Conservation (phyloP, 2,329 filamentous ascomycete species). For the Sordariomycetes sp. region DNA sequence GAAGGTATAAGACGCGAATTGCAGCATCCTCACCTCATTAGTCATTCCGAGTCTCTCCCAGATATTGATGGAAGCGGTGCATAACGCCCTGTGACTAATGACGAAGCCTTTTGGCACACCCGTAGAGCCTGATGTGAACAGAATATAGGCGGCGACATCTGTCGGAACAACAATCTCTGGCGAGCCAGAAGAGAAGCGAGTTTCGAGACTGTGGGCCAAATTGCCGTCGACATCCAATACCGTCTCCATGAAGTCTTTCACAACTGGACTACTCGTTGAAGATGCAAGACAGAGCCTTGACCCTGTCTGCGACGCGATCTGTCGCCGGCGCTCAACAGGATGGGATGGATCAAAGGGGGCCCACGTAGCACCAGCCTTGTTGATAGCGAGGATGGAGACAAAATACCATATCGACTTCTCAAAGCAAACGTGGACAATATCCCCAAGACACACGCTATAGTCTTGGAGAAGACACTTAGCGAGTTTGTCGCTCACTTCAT, state of each 20-base stretch:
- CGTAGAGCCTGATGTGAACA: conserved; percentile 11
- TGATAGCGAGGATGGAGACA: conserved; percentile 4
- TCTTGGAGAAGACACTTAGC: not conserved
- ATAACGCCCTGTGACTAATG: conserved; percentile 6
- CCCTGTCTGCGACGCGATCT: not conserved
- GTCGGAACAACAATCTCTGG: not conserved
- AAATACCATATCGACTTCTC: conserved; percentile 3
- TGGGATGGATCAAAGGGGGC: conserved; percentile 3
- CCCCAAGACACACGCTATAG: not conserved
- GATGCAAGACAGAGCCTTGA: not conserved
- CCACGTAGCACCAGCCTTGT: conserved; percentile 4
- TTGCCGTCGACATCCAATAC: not conserved
- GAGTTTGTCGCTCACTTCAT: not conserved
- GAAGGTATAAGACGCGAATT: conserved; percentile 37
- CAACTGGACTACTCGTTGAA: no score
- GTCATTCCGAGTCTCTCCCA: not conserved
- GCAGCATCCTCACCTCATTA: conserved; percentile 23
- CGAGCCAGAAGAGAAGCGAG: not conserved
- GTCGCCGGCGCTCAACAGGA: not conserved
- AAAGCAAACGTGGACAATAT: conserved; percentile 3
- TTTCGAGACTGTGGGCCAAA: not conserved
- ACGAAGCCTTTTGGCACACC: conserved; percentile 11
- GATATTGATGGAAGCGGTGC: not conserved
- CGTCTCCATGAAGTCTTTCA: no score
- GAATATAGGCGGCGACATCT: conserved; percentile 4